Conservation (phyloP, 331 rosid species). For the Arachis monticola region DNA sequence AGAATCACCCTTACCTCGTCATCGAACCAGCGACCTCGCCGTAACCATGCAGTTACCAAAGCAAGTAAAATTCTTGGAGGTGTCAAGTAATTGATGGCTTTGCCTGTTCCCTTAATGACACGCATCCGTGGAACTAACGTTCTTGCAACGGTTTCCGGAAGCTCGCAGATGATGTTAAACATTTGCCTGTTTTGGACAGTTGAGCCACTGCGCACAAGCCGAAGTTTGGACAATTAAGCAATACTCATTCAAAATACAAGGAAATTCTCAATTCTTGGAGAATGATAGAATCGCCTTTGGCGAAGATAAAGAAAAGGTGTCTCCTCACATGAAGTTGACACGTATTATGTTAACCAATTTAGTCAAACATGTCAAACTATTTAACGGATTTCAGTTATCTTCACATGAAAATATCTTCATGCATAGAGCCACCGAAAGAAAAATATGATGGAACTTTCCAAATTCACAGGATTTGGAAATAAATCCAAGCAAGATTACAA, state of each 20-base stretch:
- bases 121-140: constrained; percentile 94
- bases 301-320: too few relatives aligned
- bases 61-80: constrained; percentile 97
- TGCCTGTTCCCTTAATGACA: constrained; percentile 90
- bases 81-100: constrained; percentile 87
- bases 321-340: too few relatives aligned
- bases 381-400: too few relatives aligned
- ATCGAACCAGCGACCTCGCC: constrained; percentile 95
- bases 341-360: too few relatives aligned
- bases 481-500: constrained; percentile 1
- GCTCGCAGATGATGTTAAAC: constrained; percentile 95
- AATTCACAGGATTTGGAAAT: background rate
- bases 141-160: constrained; percentile 97
- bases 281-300: background rate
- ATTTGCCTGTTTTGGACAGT: constrained; percentile 76
- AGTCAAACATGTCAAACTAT: too few relatives aligned
- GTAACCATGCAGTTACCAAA: constrained; percentile 88
- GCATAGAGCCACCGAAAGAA: too few relatives aligned
- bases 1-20: constrained; percentile 57
- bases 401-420: too few relatives aligned
- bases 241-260: constrained; percentile 1
- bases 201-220: constrained; percentile 71
- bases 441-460: background rate
- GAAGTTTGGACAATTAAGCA: constrained; percentile 24
- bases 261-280: background rate